These are phyloP conservation scores for Nakazawaea ambrosiae DNA, from an alignment of 805 yeast species.

Conservation along the genomic window DNA sequence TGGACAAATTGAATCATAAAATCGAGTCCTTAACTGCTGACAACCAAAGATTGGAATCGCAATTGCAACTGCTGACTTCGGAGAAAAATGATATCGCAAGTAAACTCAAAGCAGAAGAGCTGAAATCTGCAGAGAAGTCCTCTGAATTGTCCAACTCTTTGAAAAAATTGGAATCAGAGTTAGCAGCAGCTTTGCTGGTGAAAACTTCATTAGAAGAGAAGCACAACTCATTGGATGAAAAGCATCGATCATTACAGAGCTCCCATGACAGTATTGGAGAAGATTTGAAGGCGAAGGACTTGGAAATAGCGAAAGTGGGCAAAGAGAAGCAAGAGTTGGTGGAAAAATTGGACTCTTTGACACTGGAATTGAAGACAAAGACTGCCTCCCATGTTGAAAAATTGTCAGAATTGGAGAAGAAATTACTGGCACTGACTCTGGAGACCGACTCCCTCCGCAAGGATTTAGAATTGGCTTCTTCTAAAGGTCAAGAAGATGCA, in stretches of 20 bases:
- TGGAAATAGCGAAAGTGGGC: too few relatives aligned
- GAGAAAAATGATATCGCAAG: too few relatives aligned
- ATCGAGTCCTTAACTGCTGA: background rate
- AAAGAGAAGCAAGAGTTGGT: too few relatives aligned
- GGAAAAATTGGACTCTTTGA: background rate
- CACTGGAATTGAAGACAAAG: background rate
- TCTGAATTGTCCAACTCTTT: background rate
- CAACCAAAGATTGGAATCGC: background rate
- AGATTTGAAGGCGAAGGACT: too few relatives aligned
- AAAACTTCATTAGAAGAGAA: background rate
- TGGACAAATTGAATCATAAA: conserved; percentile 1
- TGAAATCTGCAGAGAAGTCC: background rate
- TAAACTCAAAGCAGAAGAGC: background rate
- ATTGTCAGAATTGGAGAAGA: background rate
- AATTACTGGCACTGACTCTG: background rate
- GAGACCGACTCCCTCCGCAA: too few relatives aligned
- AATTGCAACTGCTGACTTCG: background rate
- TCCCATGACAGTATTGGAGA: too few relatives aligned
- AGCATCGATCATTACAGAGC: background rate
- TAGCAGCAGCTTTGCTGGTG: background rate
- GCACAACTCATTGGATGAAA: background rate
- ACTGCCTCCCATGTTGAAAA: background rate
- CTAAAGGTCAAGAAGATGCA: background rate
- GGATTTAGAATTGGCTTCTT: too few relatives aligned
- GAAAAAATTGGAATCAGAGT: background rate